Conservation (phyloP, 1,139 yeast species). For the Blastobotrys arbuscula region DNA sequence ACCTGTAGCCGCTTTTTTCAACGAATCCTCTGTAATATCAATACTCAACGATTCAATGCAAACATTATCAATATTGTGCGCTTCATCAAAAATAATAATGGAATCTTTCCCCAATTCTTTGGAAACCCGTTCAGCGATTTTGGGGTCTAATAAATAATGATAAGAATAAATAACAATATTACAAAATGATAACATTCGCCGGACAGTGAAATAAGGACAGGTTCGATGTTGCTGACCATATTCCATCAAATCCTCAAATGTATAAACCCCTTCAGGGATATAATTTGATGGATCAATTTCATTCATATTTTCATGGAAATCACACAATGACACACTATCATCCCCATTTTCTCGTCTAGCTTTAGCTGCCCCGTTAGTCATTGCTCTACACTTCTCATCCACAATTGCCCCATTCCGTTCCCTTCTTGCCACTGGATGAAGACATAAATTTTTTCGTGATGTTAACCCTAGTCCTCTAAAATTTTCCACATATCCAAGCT, state of each 20-base stretch:
- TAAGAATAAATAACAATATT: slow-evolving; percentile 92
- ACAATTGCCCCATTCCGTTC: slow-evolving; percentile 92
- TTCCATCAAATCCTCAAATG: slow-evolving; percentile 74
- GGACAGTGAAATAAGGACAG: slow-evolving; percentile 95
- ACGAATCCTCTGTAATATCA: slow-evolving; percentile 79
- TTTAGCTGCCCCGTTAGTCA: slow-evolving; percentile 87
- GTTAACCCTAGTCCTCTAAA: slow-evolving; percentile 93
- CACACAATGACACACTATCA: slow-evolving; percentile 60
- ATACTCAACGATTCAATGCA: slow-evolving; percentile 92
- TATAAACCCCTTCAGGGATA: slow-evolving; percentile 88
- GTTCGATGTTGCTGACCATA: slow-evolving; percentile 75
- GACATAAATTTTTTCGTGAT: slow-evolving; percentile 86
- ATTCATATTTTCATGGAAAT: slow-evolving; percentile 82
- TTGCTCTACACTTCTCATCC: slow-evolving; percentile 91
- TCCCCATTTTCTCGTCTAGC: slow-evolving; percentile 59
- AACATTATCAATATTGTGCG: slow-evolving; percentile 97
- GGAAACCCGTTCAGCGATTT: slow-evolving; percentile 93
- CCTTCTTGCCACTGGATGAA: slow-evolving; percentile 81
- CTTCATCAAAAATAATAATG: slow-evolving; percentile 94
- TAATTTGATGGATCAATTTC: slow-evolving; percentile 82
- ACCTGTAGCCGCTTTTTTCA: slow-evolving; percentile 74
- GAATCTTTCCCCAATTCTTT: slow-evolving; percentile 87
- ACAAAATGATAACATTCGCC: slow-evolving; percentile 96
- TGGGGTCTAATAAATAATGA: slow-evolving; percentile 93
- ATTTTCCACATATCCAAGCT: slow-evolving; percentile 72